Evolutionary conservation across 768 basidiomycete genomes (phyloP), one percentile per base, ranked within the genome.

Genomic region (Sutorius australiensis): DNA sequence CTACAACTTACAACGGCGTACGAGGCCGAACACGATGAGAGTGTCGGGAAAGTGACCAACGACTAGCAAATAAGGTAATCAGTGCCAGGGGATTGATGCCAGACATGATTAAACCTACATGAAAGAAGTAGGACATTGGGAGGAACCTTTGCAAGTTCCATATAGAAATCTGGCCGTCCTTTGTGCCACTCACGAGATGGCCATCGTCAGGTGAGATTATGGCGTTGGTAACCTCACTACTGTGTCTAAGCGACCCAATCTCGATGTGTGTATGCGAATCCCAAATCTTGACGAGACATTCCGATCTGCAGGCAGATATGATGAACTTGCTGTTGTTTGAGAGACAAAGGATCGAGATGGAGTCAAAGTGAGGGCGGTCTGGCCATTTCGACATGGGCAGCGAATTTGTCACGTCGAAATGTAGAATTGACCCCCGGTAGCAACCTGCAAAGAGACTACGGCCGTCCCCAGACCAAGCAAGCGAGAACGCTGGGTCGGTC

Each of bases 281-380:
- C 62, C 59, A 64, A 27, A 63, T 47, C 40, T 53, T 64, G 54
- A 56, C n/a, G 6, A 3, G 44, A 41, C 33, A 30, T 37, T 55
- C 59, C 21, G 51, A 64, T 12, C 17, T 30, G 7, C 62, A 63
- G 17, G 56, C 62, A 36, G 62, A 61, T 21, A 58, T 11, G 9
- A 64, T 43, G 38, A 63, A 64, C 33, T 52, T 64, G 38, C 56
- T 62, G 4, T 56, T 63, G 37, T 47, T 58, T 24, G 62, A 63
- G 43, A 64, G 30, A 19, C 50, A 32, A 13, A 63, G 62, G 2
- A 54, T 48, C n/a, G 51, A 30, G 41, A 64, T 30, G 7, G 53
- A 46, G 17, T 64, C 62, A 2, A 11, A 21, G 38, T 63, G 59
- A 47, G 58, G 48, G 21, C 28, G 37, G 6, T 17, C 33, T 5